Percentiles rank a stretch among this genome's conserved stretches.
Evolutionary conservation across 208 protist species (phyloP).

Genomic region (Phytomonas francai): DNA sequence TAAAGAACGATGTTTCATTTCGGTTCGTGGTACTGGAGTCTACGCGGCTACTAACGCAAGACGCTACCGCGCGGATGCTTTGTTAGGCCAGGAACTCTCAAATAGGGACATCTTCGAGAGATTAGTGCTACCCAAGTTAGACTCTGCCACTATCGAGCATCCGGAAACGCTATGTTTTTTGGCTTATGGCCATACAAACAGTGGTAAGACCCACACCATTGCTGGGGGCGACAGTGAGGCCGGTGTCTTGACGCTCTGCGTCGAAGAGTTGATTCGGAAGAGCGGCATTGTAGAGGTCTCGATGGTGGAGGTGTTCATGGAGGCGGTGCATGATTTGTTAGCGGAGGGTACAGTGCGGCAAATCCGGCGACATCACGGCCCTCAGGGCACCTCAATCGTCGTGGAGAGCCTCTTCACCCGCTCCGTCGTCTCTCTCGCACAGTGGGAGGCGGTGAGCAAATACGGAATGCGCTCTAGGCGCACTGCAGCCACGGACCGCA

Average conservation of each 20-base stretch:
- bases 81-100: slow-evolving; percentile 29
- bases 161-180: slow-evolving; percentile 85
- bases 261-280: slow-evolving; percentile 55
- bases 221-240: slow-evolving; percentile 51
- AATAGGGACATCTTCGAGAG: slow-evolving; percentile 64
- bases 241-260: slow-evolving; percentile 61
- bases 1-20: slow-evolving; percentile 9
- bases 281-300: slow-evolving; percentile 72
- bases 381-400: slow-evolving; percentile 35
- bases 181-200: slow-evolving; percentile 87
- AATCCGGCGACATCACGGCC: slow-evolving; percentile 29
- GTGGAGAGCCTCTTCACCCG: slow-evolving; percentile 72
- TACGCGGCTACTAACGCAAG: slow-evolving; percentile 12
- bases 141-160: slow-evolving; percentile 25
- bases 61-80: slow-evolving; percentile 24
- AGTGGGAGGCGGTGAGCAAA: slow-evolving; percentile 61
- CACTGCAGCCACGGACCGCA: slow-evolving; percentile 84
- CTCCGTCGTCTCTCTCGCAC: slow-evolving; percentile 38
- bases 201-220: slow-evolving; percentile 85
- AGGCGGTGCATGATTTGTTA: slow-evolving; percentile 76
- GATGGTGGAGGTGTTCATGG: slow-evolving; percentile 85
- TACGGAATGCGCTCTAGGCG: slow-evolving; percentile 74
- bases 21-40: slow-evolving; percentile 13
- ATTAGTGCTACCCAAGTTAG: slow-evolving; percentile 52
- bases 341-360: slow-evolving; percentile 45